phyloP scores from a whole-genome alignment of 176 grass and related monocot genomes.

The Hordeum vulgare region MorexV3_pseudomolecules_assembly NC_058523.1:441705579-441706078 shows the following conservation, averaged over 20 bases:
- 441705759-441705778: slow-evolving; percentile 3
- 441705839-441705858: slow-evolving; percentile 50
- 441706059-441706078: neutral
- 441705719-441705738: neutral
- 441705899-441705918: slow-evolving; percentile 95
- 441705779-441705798: neutral
- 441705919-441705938: slow-evolving; percentile 80
- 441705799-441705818: neutral
- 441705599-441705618: too few species aligned
- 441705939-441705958: slow-evolving; percentile 73
- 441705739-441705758: neutral
- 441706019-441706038: slow-evolving; percentile 82
- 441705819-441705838: slow-evolving; percentile 51
- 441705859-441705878: slow-evolving; percentile 51
- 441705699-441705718: too few species aligned
- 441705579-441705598: too few species aligned
- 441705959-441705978: slow-evolving; percentile 74
- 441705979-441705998: slow-evolving; percentile 87
- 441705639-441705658: too few species aligned
- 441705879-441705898: slow-evolving; percentile 21
- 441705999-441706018: slow-evolving; percentile 56
- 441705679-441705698: too few species aligned
- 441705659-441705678: too few species aligned
- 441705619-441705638: too few species aligned
- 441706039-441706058: slow-evolving; percentile 77